phyloP scores from a whole-genome alignment of 805 yeast species.

The Schwanniomyces pseudopolymorphus region DNA sequence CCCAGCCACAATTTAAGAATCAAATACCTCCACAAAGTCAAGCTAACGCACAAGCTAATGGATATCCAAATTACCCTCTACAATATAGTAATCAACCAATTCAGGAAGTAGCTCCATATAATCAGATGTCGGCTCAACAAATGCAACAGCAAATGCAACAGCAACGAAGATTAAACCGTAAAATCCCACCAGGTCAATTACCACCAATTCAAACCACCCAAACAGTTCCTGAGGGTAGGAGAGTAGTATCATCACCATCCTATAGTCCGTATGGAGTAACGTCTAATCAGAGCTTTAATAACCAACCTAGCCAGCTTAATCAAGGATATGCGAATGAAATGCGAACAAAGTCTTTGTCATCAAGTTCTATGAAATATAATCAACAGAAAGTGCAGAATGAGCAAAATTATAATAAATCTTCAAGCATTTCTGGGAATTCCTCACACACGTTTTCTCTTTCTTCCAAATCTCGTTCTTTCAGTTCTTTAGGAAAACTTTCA shows the following conservation, averaged over 20 bases:
- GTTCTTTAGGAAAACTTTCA: slow-evolving; percentile 41
- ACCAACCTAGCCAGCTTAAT: slow-evolving; percentile 6
- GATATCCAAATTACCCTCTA: slow-evolving; percentile 2
- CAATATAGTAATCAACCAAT: slow-evolving; percentile 1
- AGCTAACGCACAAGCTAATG: not conserved
- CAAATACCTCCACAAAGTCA: not conserved
- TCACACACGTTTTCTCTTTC: slow-evolving; percentile 36
- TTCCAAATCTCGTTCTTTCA: slow-evolving; percentile 41
- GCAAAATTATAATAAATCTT: slow-evolving; percentile 12
- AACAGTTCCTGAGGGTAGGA: slow-evolving; percentile 13
- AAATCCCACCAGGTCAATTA: slow-evolving; percentile 15
- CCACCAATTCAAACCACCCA: slow-evolving; percentile 17
- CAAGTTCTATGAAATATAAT: slow-evolving; percentile 14
- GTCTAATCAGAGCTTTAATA: slow-evolving; percentile 1
- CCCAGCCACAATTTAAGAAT: not conserved
- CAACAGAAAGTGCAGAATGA: slow-evolving; percentile 8
- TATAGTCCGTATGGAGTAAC: slow-evolving; percentile 13
- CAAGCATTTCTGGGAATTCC: slow-evolving; percentile 16
- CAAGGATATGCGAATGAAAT: slow-evolving; percentile 8
- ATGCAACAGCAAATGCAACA: slow-evolving; percentile 1
- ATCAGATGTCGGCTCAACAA: slow-evolving; percentile 11
- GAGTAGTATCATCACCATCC: slow-evolving; percentile 32
- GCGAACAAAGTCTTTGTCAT: slow-evolving; percentile 31
- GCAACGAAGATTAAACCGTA: slow-evolving; percentile 13
- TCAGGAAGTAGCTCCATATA: slow-evolving; percentile 3